Base-by-base conservation (phyloP, 2,329 filamentous ascomycete species). In the Clonostachys sp. region DNA sequence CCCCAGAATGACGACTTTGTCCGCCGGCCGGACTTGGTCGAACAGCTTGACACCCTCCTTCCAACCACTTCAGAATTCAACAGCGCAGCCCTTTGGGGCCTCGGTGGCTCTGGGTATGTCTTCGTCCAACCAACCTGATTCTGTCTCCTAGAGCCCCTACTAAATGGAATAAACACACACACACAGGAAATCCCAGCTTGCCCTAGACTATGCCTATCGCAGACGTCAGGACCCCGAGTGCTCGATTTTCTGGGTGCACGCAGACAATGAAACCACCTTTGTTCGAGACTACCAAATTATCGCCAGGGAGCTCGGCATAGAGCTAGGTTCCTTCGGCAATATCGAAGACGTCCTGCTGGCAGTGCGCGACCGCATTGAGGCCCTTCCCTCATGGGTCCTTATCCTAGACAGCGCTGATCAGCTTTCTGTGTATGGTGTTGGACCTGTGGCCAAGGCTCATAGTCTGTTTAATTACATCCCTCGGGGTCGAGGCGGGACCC, bases 361-460 rank as follows among this genome's bases (percentile, higher is more conserved):
- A 0, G 57, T 61, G 3, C 52, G 53, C 2, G 34, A 47, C 2
- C 16, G 34, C 0, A 57, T 63, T 6, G 50, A 60, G 46, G 42
- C 50, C 3, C 17, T 47, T 6, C 12, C 36, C 4, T 36, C 12
- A 38, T 68, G 61, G 64, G 41, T 67, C 1, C 42, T 67, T 4
- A 40, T 68, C 12, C 43, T 67, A 12, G 64, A 67, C n/a, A 68
- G 67, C 34, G 62, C 59, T 5, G 60, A 67, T 47, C 53, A 65
- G 20, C 46, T 64, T 2, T 30, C 24, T 30, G 24, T 30, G 8
- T 30, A 30, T 30, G 24, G 24, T 30, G 24, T 30, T 30, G 24
- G 24, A 30, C 24, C 24, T 30, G 24, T 30, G 24, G 24, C 24
- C 24, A 30, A 30, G 24, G 24, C 24, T 30, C 24, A 30, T 30